Conservation (phyloP, 495 filamentous ascomycete genomes). For the Ramalina intermedia region DNA sequence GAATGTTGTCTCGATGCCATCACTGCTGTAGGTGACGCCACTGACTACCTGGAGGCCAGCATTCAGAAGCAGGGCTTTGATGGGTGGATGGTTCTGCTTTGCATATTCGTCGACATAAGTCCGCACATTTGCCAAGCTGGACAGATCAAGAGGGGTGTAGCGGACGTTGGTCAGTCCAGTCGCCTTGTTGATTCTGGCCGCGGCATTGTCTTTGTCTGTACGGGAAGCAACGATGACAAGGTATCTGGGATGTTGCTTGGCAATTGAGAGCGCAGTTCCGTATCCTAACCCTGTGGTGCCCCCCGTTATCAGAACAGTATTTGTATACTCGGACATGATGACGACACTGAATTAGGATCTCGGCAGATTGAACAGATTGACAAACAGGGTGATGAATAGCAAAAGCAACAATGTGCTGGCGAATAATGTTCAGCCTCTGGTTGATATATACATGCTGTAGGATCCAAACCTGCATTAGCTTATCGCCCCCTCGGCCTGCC, state of each 20-base stretch:
- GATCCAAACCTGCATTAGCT: too few species aligned
- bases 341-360: background rate
- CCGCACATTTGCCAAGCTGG: constrained; percentile 25
- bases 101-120: constrained; percentile 25
- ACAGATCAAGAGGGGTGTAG: constrained; percentile 28
- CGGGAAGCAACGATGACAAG: constrained; percentile 27
- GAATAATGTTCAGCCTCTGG: too few species aligned
- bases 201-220: constrained; percentile 26
- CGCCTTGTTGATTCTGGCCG: constrained; percentile 20
- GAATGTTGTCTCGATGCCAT: constrained; percentile 32
- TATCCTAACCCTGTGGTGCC: constrained; percentile 38
- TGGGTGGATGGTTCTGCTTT: constrained; percentile 23
- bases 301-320: constrained; percentile 41
- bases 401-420: background rate
- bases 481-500: too few species aligned
- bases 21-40: constrained; percentile 18
- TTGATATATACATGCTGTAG: too few species aligned
- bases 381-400: background rate
- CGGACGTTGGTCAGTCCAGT: constrained; percentile 24
- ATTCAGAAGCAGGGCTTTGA: constrained; percentile 33
- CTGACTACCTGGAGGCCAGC: constrained; percentile 29
- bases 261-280: constrained; percentile 32
- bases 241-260: constrained; percentile 22
- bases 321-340: constrained; percentile 13
- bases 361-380: background rate